Evolutionary conservation across 441 rosid species (phyloP).

Genomic region (Populus hybrid): DNA sequence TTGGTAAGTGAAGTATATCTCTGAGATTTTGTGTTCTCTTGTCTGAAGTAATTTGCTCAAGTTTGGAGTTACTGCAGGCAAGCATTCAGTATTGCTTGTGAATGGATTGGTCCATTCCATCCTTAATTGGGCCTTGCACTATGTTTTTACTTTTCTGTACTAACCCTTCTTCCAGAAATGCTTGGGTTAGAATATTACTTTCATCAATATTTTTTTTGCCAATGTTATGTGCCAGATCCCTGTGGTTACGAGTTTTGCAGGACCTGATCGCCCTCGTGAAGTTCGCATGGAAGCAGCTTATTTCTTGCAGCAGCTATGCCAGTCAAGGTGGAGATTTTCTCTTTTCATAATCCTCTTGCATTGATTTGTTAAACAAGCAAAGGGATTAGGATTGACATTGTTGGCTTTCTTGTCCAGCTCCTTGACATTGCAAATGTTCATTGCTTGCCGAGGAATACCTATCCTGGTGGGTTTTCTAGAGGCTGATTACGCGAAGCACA

Average conservation of each 20-base stretch:
- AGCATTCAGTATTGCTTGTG: background rate
- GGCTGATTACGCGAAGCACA: constrained; percentile 94
- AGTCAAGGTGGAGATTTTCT: constrained; percentile 65
- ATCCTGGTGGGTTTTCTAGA: constrained; percentile 92
- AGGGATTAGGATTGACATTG: constrained; percentile 27
- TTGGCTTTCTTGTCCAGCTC: constrained; percentile 52
- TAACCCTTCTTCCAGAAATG: background rate
- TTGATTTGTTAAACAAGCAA: constrained; percentile 11
- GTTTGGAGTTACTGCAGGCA: background rate
- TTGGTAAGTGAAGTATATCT: constrained; percentile 51
- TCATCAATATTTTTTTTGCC: constrained; percentile 16
- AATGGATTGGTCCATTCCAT: background rate
- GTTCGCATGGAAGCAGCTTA: constrained; percentile 92
- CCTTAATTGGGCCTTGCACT: background rate
- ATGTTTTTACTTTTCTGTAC: background rate
- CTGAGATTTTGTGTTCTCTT: constrained; percentile 3
- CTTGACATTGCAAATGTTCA: constrained; percentile 95
- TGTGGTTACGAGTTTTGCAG: constrained; percentile 68
- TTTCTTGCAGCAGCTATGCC: too few species aligned
- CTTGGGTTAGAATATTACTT: background rate
- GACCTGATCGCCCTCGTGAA: constrained; percentile 81
- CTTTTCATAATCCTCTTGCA: constrained; percentile 11
- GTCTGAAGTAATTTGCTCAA: background rate
- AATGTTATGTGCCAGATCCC: constrained; percentile 69
- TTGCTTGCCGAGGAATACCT: constrained; percentile 94